A percentile compares a stretch with the other conserved stretches of the same genome.
Conservation (phyloP, 148 eudicot genomes). For the Rhododendron ferrugineum region DNA sequence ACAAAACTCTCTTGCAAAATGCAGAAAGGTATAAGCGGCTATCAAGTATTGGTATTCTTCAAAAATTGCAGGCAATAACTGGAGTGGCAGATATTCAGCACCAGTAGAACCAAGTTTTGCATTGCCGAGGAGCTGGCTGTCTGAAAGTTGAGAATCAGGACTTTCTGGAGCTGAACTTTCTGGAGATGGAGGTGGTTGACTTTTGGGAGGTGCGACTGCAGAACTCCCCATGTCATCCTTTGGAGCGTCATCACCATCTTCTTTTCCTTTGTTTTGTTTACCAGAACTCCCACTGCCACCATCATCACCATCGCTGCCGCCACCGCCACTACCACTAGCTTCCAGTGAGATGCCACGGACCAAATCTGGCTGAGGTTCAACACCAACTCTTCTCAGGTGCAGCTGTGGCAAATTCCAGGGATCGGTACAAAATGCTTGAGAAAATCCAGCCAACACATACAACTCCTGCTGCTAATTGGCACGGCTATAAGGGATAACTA, state of each 20-base stretch:
- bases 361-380: conserved; percentile 71
- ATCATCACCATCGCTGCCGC: conserved; percentile 13
- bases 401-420: conserved; percentile 43
- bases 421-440: conserved; percentile 10
- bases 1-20: conserved; percentile 7
- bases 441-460: not conserved
- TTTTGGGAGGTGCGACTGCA: conserved; percentile 23
- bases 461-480: not conserved
- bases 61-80: conserved; percentile 1
- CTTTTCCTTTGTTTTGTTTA: conserved; percentile 32
- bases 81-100: conserved; percentile 3
- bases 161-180: conserved; percentile 25
- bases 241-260: conserved; percentile 43
- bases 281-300: conserved; percentile 33
- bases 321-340: conserved; percentile 28
- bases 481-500: not conserved
- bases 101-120: not conserved
- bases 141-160: conserved; percentile 16
- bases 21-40: conserved; percentile 5
- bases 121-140: conserved; percentile 15
- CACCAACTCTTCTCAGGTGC: conserved; percentile 90
- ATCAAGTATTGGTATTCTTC: conserved; percentile 12
- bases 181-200: conserved; percentile 29
- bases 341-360: conserved; percentile 41
- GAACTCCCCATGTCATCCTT: conserved; percentile 35